Base-by-base conservation (phyloP, 192 early-diverging fungal genomes). In the Coemansia sp. region DNA sequence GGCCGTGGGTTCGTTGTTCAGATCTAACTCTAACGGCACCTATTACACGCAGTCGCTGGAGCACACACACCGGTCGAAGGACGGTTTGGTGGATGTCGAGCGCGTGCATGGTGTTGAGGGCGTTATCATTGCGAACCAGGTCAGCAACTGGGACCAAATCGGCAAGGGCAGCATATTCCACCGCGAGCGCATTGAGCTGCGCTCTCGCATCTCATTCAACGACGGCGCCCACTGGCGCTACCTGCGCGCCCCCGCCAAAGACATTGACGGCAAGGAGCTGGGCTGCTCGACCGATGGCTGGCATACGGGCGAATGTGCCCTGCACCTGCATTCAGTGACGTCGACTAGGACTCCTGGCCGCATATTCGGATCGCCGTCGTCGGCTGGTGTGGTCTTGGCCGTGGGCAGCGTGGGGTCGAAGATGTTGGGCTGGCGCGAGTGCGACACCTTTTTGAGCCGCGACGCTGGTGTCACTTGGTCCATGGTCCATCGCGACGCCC, bases 1-100 rank as follows among this genome's bases (percentile, higher is more conserved):
- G 37, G 48, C 81, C 2, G 87, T 80, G 27, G 95, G 95, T 16
- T 85, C 87, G 14, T 82, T 99, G 53, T 94, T 89, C 75, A 65
- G 88, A 21, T 97, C 95, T 17, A 94, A 94, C 74, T 93, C 93
- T 5, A 90, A 95, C 50, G 97, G 97, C 60, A 93, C 88, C 1
- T 90, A 90, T 66, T 99, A 95, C 73, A 87, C 89, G 42, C 86
- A 86, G 62, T 84, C 90, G 37, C 86, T 94, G 33, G 85, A 93
- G 35, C 85, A 94, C 74, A 92, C 92, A 19, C 94, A 99, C 67
- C 89, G 93, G 35, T 87, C 93, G 48, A 14, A 34, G 0, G 41
- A 75, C 8, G 97, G 95, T 19, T 69, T 87, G 33, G 93, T 98
- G 8, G 97, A 99, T 69, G 94, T 95, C 79, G 96, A 98, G 83